Percentiles rank a stretch among this genome's conserved stretches.
Evolutionary conservation across 2,329 filamentous ascomycete genomes (phyloP).

Genomic region (Neonectria ditissima): DNA sequence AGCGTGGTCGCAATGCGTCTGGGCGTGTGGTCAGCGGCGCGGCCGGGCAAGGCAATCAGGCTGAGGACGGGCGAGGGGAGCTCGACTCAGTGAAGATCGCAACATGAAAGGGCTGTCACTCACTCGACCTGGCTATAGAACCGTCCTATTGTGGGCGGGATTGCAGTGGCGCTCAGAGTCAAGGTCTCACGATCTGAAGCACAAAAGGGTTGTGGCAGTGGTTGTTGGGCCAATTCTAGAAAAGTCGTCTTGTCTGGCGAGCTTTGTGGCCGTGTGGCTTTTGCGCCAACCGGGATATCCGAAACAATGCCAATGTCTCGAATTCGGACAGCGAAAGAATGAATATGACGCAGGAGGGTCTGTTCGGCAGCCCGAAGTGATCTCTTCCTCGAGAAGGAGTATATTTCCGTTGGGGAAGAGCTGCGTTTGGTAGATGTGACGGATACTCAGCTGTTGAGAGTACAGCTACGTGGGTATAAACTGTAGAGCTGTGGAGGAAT

Average conservation of each 20-base stretch:
- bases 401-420: conserved; percentile 5
- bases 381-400: background rate
- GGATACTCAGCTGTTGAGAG: conserved; percentile 5
- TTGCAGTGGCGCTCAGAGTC: background rate
- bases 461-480: background rate
- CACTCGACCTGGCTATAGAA: background rate
- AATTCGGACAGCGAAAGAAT: conserved; percentile 6
- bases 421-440: background rate
- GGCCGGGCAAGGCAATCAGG: conserved; percentile 10
- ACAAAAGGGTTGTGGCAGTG: background rate
- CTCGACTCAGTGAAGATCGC: conserved; percentile 11
- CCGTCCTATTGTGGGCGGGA: background rate
- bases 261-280: conserved; percentile 27
- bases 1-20: background rate
- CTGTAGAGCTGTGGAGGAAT: background rate
- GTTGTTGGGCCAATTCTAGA: conserved; percentile 13
- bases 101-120: conserved; percentile 17
- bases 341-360: background rate
- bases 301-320: conserved; percentile 25
- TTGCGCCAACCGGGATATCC: conserved; percentile 35
- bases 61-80: conserved; percentile 11
- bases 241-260: conserved; percentile 12
- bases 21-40: conserved; percentile 12
- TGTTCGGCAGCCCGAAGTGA: background rate
- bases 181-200: conserved; percentile 1